Evolutionary conservation across 371 early-diverging fungal species (phyloP).

Genomic region (Rhizopus stolonifer): DNA sequence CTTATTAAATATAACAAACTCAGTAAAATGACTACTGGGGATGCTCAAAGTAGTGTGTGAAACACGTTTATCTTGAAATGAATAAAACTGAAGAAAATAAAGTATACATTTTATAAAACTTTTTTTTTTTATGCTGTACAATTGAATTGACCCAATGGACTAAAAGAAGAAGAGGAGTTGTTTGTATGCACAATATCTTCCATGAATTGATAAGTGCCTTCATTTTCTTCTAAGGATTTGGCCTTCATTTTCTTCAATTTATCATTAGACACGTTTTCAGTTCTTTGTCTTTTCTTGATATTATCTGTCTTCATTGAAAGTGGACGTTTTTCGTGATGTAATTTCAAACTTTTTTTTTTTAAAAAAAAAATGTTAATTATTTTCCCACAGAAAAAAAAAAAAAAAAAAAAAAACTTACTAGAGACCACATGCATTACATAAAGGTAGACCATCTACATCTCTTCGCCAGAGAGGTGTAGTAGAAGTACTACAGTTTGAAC

Average conservation of each 20-base stretch:
- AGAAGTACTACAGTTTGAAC: constrained; percentile 86
- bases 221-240: not conserved
- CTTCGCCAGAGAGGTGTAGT: constrained; percentile 95
- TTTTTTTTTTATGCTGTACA: constrained; percentile 3
- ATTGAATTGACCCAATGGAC: not conserved
- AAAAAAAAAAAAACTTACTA: constrained; percentile 64
- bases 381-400: not conserved
- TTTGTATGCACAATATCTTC: not conserved
- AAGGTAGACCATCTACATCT: constrained; percentile 70
- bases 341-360: constrained; percentile 48
- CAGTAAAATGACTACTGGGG: no score
- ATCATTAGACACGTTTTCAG: constrained; percentile 42
- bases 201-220: not conserved
- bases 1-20: no score
- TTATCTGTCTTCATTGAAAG: constrained; percentile 74
- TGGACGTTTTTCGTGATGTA: constrained; percentile 83
- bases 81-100: not conserved
- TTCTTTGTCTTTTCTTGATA: constrained; percentile 77
- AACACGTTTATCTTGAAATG: no score
- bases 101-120: not conserved
- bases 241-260: not conserved
- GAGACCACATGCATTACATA: constrained; percentile 96
- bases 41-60: no score
- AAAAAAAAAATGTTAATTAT: not conserved
- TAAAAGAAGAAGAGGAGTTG: not conserved